Base-by-base conservation (phyloP, 495 filamentous ascomycete genomes). In the Venustampulla echinocandica region DNA sequence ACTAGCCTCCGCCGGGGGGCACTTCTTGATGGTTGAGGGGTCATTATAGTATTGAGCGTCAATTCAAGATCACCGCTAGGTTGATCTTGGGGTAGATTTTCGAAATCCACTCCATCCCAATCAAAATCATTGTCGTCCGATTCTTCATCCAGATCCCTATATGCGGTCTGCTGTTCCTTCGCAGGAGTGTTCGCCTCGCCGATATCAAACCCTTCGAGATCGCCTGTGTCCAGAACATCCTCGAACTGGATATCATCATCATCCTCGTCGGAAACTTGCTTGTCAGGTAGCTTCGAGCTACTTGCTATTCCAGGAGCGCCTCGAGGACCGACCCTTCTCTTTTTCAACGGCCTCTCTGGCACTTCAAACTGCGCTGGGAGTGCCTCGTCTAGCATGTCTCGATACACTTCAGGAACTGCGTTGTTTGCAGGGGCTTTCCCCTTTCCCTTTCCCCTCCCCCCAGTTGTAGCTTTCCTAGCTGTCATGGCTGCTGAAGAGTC, bases 341-440 rank as follows among this genome's bases (percentile, higher is more conserved):
- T 65, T 59, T 73, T 66, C 14, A 63, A 61, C 9, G 64, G 64
- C 18, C 66, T 59, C 48, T 66, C 66, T 22, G 66, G 62, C 24
- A 73, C 67, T 15, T 60, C 27, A 0, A 68, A 63, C 43, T 68
- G 64, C 1, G 53, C 44, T 11, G 68, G 66, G 39, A 75, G 68
- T 21, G 76, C 80, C 57, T 86, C 81, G 15, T 66, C 69, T 15
- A 88, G 67, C 81, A 88, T 79, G 47, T 86, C 76, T 35, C 61
- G 70, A 50, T 85, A 86, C 0, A 82, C 69, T 35, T 77, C 68
- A 1, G 75, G 71, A 22, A 79, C 64, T 14, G 57, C 55, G 41
- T 61, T 47, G n/a, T 17, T 46, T 20, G 21, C 39, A 17, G 45
- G 6, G 5, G 44, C 44, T 1, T 15, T 34, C 1, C 33, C 46